These are phyloP conservation scores for Samsoniella hepiali DNA, from an alignment of 2,329 filamentous ascomycete species.

Conservation along the genomic window DNA sequence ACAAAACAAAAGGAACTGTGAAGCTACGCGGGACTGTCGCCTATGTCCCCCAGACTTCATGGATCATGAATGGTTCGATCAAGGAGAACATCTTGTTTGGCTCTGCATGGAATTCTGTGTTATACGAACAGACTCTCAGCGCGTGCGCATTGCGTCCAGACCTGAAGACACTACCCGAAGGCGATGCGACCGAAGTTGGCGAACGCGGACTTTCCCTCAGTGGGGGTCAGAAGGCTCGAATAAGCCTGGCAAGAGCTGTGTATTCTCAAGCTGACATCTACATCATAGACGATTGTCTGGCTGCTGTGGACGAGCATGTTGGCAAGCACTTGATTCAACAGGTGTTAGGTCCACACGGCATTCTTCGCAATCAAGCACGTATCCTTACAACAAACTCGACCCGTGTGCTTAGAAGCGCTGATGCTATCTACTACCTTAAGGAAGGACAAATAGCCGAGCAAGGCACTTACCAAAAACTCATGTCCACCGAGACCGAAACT, in stretches of 20 bases:
- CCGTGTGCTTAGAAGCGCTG: conserved; percentile 75
- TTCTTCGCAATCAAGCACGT: conserved; percentile 75
- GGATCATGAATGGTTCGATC: conserved; percentile 93
- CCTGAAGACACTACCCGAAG: conserved; percentile 80
- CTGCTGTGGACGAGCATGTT: conserved; percentile 88
- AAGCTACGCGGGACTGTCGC: conserved; percentile 71
- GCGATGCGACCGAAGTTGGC: conserved; percentile 86
- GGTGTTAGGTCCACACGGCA: conserved; percentile 74
- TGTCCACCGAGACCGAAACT: conserved; percentile 86
- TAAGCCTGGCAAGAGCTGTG: conserved; percentile 82
- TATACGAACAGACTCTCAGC: conserved; percentile 82
- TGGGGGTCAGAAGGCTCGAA: conserved; percentile 83
- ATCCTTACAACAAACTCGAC: conserved; percentile 89
- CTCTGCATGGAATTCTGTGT: conserved; percentile 79
- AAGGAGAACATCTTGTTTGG: conserved; percentile 91
- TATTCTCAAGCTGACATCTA: conserved; percentile 89
- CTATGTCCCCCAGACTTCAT: conserved; percentile 84
- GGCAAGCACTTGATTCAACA: conserved; percentile 86
- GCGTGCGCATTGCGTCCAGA: conserved; percentile 82
- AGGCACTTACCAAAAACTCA: conserved; percentile 78
- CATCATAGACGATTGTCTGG: conserved; percentile 81
- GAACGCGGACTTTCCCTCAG: conserved; percentile 89
- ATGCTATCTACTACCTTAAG: conserved; percentile 75
- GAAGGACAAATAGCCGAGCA: conserved; percentile 76
- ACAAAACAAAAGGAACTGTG: conserved; percentile 78